Evolutionary conservation across 208 protist genomes (phyloP).

Genomic region (Trypanosoma melophagium): DNA sequence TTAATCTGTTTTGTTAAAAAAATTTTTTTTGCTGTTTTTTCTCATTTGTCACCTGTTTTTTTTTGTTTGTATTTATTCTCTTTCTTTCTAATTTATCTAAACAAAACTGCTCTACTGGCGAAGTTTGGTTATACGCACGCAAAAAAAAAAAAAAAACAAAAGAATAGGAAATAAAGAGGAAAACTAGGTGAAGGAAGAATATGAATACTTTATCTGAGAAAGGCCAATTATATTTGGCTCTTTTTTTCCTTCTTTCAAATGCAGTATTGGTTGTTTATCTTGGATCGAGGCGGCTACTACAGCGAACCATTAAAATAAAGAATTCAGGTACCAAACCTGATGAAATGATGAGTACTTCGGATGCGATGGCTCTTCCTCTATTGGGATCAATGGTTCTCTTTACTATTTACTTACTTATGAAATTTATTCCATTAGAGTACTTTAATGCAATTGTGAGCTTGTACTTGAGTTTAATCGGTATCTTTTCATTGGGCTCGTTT

Average conservation of each 20-base stretch:
- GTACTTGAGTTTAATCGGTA: slow-evolving; percentile 66
- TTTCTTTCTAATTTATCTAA: not conserved
- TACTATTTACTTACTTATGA: slow-evolving; percentile 67
- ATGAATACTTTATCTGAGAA: slow-evolving; percentile 18
- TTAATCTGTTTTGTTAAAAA: slow-evolving; percentile 3
- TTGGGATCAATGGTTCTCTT: slow-evolving; percentile 83
- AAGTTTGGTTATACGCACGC: not conserved
- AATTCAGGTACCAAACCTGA: slow-evolving; percentile 29
- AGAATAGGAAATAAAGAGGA: not conserved
- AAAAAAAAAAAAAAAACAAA: slow-evolving; percentile 1
- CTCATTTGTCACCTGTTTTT: not conserved
- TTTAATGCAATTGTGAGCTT: slow-evolving; percentile 71
- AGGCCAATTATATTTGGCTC: slow-evolving; percentile 53
- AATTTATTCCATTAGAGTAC: slow-evolving; percentile 78
- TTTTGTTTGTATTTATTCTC: slow-evolving; percentile 11
- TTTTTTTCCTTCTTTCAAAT: slow-evolving; percentile 41
- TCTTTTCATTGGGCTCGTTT: slow-evolving; percentile 70
- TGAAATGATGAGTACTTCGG: slow-evolving; percentile 43
- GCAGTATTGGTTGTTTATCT: slow-evolving; percentile 55
- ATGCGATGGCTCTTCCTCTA: slow-evolving; percentile 73
- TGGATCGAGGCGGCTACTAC: slow-evolving; percentile 40
- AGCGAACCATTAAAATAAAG: slow-evolving; percentile 25
- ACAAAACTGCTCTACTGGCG: too few species aligned
- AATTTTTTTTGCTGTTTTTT: slow-evolving; percentile 2
- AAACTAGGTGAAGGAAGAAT: slow-evolving; percentile 3